Base-by-base conservation (phyloP, 2,329 filamentous ascomycete species). In the Scleromitrula shiraiana region DNA sequence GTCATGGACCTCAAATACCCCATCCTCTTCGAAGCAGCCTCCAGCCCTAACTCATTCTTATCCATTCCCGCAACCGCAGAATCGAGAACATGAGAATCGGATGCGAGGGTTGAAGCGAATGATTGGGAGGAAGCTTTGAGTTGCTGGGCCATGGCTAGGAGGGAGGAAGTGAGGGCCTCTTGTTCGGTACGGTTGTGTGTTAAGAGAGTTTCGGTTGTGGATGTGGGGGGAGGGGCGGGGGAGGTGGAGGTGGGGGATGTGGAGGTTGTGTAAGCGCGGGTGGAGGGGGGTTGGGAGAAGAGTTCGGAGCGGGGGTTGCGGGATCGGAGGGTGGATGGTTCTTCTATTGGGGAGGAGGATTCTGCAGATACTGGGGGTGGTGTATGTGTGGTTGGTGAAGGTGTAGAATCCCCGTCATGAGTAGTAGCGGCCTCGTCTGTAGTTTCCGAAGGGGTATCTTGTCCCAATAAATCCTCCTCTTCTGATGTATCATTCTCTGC, bases 171-270 rank as follows among this genome's bases (percentile, higher is more conserved):
- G 3, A 97, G 75, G 27, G 76, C 72, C 65, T 95, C 88, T 66
- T 96, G 90, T 68, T 95, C 88, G 46, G 72, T 73, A 45, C 87
- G 83, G 62, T 95, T 80, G 60, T 85, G 77, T 58, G 86, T 80
- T 36, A 95, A 77, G 26, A 89, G 75, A 0, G 81, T 75, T 68
- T 95, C 88, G 1, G 79, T 74, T 14, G 77, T 75, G 8, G 77
- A 71, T 1, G 72, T 72, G 4, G 75, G 75, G 12, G 77, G 70
- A 1, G 71, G 71, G 5, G 68, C 59, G 12, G 62, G 41, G 26
- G 56, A 53, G 10, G 67, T 62, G 14, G 55, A 40, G 8, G 42
- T 17, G 9, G 46, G 8, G 30, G 39, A 7, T 23, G 27, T 22
- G 26, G 20, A 6, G 7, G 41, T 24, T 9, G 12, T 43, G 12